A percentile compares a stretch with the other conserved stretches of the same genome.
Conservation (phyloP, 768 basidiomycete genomes). For the Boletus rufocinnamomeus region DNA sequence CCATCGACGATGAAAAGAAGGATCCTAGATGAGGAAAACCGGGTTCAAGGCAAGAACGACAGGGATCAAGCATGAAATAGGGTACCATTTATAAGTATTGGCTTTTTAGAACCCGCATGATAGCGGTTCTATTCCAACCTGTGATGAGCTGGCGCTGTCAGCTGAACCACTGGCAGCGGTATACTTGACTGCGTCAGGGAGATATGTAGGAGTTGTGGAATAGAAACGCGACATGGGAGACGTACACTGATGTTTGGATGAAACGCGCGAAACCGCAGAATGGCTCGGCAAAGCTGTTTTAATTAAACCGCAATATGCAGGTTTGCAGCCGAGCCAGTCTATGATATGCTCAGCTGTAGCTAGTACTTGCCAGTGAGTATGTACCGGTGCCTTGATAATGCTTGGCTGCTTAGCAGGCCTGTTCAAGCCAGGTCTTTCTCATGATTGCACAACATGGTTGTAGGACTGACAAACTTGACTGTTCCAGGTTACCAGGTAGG, state of each 20-base stretch:
- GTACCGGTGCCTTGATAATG: too few relatives aligned
- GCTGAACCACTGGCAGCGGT: background rate
- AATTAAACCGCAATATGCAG: background rate
- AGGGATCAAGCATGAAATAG: background rate
- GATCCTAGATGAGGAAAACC: background rate
- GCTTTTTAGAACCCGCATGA: background rate
- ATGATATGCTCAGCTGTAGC: background rate
- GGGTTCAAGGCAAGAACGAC: background rate
- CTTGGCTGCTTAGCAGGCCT: too few relatives aligned
- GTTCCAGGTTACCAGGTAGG: too few relatives aligned
- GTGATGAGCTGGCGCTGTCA: too few relatives aligned
- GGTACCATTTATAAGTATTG: constrained; percentile 8
- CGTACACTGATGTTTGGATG: background rate
- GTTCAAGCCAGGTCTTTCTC: too few relatives aligned
- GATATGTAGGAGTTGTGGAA: background rate
- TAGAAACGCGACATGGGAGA: background rate
- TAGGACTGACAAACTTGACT: too few relatives aligned
- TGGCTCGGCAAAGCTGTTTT: too few relatives aligned
- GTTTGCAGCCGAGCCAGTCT: background rate
- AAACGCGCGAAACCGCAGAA: background rate
- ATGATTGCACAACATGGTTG: too few relatives aligned
- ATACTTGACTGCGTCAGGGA: too few relatives aligned
- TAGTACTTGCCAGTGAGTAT: too few relatives aligned
- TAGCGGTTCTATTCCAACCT: background rate
- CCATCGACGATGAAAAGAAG: background rate